phyloP scores from a whole-genome alignment of 2,329 filamentous ascomycete genomes.

The Aspergillus ibericus region DNA sequence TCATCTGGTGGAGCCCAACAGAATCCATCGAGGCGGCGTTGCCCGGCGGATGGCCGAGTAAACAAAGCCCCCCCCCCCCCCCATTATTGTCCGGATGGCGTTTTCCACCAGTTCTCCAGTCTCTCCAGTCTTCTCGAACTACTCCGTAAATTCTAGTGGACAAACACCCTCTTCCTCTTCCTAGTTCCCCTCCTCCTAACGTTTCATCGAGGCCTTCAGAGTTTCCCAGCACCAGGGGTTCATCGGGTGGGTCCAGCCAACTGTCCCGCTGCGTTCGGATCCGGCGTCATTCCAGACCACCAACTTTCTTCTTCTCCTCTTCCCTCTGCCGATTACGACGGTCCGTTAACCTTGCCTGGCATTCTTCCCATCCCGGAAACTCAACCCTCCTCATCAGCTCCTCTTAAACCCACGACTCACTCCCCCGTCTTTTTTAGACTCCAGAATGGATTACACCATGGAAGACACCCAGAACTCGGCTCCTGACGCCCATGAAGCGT shows the following conservation, averaged over 20 bases:
- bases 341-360: constrained; percentile 9
- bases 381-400: background rate
- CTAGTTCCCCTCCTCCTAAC: constrained; percentile 1
- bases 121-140: background rate
- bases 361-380: constrained; percentile 1
- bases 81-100: background rate
- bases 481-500: constrained; percentile 61
- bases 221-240: constrained; percentile 21
- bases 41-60: constrained; percentile 7
- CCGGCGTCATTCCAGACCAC: constrained; percentile 35
- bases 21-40: constrained; percentile 1
- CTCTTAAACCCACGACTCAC: background rate
- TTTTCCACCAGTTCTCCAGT: background rate
- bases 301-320: constrained; percentile 26
- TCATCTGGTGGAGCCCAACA: background rate
- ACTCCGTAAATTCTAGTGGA: background rate
- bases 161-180: background rate
- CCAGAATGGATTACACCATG: constrained; percentile 55
- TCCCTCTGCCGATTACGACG: constrained; percentile 21
- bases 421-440: background rate
- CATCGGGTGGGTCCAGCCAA: constrained; percentile 23
- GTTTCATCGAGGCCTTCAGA: constrained; percentile 9
- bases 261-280: constrained; percentile 25
- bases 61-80: background rate
- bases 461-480: constrained; percentile 69